Percentiles rank a stretch among this genome's conserved stretches.
These are phyloP conservation scores for Pyrus hybrid DNA, from an alignment of 331 rosid species.

Conservation along the genomic window DNA sequence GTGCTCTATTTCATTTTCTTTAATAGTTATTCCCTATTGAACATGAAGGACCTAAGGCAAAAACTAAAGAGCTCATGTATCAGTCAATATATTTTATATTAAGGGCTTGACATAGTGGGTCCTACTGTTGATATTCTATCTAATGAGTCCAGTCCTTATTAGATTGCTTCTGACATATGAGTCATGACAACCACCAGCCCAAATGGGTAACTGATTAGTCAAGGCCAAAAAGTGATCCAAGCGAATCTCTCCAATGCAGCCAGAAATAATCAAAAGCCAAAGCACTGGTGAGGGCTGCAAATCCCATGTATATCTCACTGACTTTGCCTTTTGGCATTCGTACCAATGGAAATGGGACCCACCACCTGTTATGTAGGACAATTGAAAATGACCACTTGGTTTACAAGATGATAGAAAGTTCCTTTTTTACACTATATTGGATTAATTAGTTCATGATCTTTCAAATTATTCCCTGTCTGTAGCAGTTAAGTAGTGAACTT, in stretches of 20 bases:
- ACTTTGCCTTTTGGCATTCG: neutral
- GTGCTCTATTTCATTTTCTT: too few species aligned
- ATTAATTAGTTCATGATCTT: neutral
- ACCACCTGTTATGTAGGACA: neutral
- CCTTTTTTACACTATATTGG: neutral
- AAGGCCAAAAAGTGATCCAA: neutral
- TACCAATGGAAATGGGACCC: neutral
- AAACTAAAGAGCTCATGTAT: too few species aligned
- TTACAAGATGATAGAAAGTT: neutral
- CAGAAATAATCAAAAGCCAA: neutral
- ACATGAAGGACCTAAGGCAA: too few species aligned
- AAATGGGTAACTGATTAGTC: neutral
- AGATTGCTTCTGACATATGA: too few species aligned
- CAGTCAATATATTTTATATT: too few species aligned
- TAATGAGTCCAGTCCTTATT: too few species aligned
- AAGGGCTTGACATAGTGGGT: too few species aligned
- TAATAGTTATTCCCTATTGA: too few species aligned
- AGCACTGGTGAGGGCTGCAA: neutral
- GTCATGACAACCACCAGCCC: too few species aligned
- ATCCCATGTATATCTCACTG: neutral
- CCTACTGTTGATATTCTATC: too few species aligned
- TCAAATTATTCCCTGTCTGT: neutral
- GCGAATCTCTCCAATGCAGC: neutral
- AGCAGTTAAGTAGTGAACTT: conserved; percentile 1
- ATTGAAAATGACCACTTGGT: neutral